Evolutionary conservation across 2,329 filamentous ascomycete species (phyloP), one percentile per base, ranked within the genome.

Genomic region (Colletotrichum magnum): DNA sequence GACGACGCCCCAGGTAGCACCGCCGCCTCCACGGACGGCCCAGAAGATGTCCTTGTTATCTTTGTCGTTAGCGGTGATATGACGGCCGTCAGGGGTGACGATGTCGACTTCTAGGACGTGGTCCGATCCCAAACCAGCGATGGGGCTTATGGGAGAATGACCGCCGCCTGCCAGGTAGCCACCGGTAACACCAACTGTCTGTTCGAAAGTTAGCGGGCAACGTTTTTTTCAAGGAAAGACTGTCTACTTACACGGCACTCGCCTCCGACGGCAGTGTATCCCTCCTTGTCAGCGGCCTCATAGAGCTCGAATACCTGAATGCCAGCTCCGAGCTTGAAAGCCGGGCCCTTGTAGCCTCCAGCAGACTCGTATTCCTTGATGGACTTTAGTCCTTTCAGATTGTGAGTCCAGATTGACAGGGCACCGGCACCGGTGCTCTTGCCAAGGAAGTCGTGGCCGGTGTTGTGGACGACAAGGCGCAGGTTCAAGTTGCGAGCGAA

Each of bases 291-390:
- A 2, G 86, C 87, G 47, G 81, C 82, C 36, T 82, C 81, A 73
- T 89, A 89, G 1, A 88, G 76, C 69, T 90, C 87, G 43, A 78
- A 80, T 3, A 83, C 85, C 66, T 87, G 81, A 9, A 89, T 83
- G 61, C 88, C 88, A 10, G 86, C 82, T 2, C 86, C 87, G 18
- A 88, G 78, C 74, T 87, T 89, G 72, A 89, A 81, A 0, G 87
- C 88, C 2, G 82, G 78, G 0, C 87, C 86, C 3, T 72, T 73
- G 74, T 86, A 80, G 39, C 60, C 60, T 7, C 60, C 60, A 3
- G 73, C 70, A 36, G 60, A 62, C 48, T 74, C 70, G 64, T 75
- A 75, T 50, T 73, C 69, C 15, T 73, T 32, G 32, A 77, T 58
- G 28, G 75, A 61, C 57, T 77, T 52, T 36, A 77, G 75, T 24